These are phyloP conservation scores for Vicia sativa DNA, from an alignment of 306 rosid species.

Conservation along the genomic window DNA sequence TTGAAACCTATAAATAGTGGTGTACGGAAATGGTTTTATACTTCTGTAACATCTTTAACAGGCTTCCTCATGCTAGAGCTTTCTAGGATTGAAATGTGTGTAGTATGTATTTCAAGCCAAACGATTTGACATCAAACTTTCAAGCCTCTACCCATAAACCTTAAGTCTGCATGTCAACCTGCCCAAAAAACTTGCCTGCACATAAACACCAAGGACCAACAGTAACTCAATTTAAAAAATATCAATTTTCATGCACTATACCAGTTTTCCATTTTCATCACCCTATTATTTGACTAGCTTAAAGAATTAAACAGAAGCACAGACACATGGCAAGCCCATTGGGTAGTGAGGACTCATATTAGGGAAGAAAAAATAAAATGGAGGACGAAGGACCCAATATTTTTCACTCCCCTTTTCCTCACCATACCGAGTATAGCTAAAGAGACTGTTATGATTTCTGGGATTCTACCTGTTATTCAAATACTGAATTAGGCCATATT, in stretches of 20 bases:
- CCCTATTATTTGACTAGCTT: neutral
- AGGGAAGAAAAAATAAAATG: neutral
- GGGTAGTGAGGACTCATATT: neutral
- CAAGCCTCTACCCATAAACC: constrained; percentile 5
- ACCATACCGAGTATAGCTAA: neutral
- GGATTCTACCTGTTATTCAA: neutral
- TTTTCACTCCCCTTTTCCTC: neutral
- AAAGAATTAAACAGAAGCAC: neutral
- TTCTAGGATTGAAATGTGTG: constrained; percentile 3
- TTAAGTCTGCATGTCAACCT: neutral
- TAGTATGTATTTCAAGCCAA: neutral
- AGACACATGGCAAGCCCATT: neutral
- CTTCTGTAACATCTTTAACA: constrained; percentile 5
- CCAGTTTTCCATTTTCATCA: neutral
- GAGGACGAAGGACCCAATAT: neutral
- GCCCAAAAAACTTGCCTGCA: neutral
- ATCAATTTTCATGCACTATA: neutral
- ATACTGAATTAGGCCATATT: neutral
- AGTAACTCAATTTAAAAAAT: neutral
- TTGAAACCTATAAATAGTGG: neutral
- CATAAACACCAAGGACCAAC: neutral
- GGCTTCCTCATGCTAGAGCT: neutral
- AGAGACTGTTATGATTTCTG: neutral
- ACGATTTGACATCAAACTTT: neutral
- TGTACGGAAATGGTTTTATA: neutral